phyloP scores from a whole-genome alignment of 805 yeast genomes.

The Yueomyces sinensis region DNA sequence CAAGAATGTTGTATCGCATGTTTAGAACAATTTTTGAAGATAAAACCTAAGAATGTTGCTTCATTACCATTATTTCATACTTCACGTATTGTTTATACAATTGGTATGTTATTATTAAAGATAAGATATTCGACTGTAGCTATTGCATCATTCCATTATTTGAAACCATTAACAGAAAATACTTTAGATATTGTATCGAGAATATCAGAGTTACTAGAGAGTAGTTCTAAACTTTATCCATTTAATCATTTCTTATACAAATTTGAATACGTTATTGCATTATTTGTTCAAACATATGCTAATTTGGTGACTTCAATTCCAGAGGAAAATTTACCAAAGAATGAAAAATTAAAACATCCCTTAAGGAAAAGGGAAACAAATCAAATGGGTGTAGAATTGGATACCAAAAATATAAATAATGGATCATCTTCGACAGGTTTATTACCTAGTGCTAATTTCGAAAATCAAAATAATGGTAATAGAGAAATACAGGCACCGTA shows the following conservation, averaged over 20 bases:
- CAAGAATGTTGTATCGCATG: slow-evolving; percentile 40
- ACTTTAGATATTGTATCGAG: slow-evolving; percentile 24
- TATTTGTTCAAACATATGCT: slow-evolving; percentile 49
- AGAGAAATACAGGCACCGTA: no score
- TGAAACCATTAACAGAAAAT: slow-evolving; percentile 34
- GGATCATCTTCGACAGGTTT: no score
- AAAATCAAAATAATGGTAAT: no score
- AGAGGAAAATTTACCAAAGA: no score
- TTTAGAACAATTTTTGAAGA: slow-evolving; percentile 33
- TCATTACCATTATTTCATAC: slow-evolving; percentile 44
- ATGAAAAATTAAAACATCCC: no score
- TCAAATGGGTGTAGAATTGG: no score
- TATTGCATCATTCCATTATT: slow-evolving; percentile 33
- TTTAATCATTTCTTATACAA: slow-evolving; percentile 40
- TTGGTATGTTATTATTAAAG: slow-evolving; percentile 44
- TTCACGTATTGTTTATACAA: slow-evolving; percentile 47
- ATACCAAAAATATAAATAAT: no score
- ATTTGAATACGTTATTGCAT: slow-evolving; percentile 39
- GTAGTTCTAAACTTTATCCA: slow-evolving; percentile 24
- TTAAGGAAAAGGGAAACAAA: no score
- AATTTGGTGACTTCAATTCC: slow-evolving; percentile 32
- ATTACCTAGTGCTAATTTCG: no score
- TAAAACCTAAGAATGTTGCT: slow-evolving; percentile 35
- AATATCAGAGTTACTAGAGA: slow-evolving; percentile 15
- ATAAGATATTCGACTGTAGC: slow-evolving; percentile 42